These are phyloP conservation scores for Coemansia sp. DNA, from an alignment of 192 early-diverging fungal species.

Conservation along the genomic window DNA sequence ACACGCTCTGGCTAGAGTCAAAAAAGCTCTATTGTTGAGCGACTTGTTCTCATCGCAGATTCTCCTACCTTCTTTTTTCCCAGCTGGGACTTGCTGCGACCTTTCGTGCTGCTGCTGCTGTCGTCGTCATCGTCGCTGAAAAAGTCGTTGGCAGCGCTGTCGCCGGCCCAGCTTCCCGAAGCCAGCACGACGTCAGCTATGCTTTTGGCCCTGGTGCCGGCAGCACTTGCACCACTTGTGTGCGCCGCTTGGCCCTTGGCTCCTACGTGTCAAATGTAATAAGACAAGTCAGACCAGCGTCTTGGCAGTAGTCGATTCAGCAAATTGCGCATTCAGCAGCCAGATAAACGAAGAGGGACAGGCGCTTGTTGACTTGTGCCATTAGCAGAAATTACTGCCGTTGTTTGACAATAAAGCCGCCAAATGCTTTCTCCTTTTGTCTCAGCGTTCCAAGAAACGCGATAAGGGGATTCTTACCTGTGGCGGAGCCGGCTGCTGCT, in stretches of 20 bases:
- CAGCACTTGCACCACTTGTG: neutral
- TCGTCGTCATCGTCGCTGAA: constrained; percentile 27
- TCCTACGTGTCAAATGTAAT: neutral
- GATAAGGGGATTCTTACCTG: constrained; percentile 9
- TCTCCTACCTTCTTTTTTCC: neutral
- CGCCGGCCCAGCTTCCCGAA: constrained; percentile 16
- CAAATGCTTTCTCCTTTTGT: neutral
- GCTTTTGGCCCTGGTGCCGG: neutral
- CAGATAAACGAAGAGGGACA: neutral
- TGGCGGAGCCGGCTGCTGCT: neutral
- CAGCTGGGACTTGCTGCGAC: neutral
- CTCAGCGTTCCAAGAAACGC: too few relatives aligned
- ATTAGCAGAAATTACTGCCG: neutral
- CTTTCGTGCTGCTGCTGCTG: neutral
- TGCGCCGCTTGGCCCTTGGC: neutral
- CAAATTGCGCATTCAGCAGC: neutral
- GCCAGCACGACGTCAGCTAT: constrained; percentile 27
- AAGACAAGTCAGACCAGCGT: neutral
- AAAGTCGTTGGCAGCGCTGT: constrained; percentile 7
- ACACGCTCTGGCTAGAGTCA: neutral
- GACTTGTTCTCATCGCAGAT: neutral
- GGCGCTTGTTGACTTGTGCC: too few relatives aligned
- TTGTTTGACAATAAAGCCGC: neutral
- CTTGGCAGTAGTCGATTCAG: neutral
- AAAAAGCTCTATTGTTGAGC: neutral